Percentiles rank a stretch among this genome's conserved stretches.
phyloP scores from a whole-genome alignment of 2,329 filamentous ascomycete species.

The Pleoardoris graminearum region DNA sequence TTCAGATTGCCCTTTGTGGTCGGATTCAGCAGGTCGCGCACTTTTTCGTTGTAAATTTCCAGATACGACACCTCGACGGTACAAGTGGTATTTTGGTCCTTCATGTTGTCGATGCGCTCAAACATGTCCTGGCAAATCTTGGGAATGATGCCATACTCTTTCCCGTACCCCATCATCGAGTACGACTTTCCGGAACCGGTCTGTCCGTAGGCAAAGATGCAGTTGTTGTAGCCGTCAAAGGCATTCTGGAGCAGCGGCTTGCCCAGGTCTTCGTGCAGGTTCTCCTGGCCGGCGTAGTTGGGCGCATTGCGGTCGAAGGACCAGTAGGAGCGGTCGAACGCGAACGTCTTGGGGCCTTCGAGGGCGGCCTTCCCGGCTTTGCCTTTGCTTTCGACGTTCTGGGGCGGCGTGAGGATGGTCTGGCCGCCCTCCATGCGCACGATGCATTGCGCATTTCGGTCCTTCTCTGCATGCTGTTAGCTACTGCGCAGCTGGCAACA shows the following conservation, averaged over 20 bases:
- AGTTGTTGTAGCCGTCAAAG: slow-evolving; percentile 98
- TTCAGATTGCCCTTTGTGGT: slow-evolving; percentile 95
- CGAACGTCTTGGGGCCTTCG: slow-evolving; percentile 79
- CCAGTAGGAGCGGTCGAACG: slow-evolving; percentile 98
- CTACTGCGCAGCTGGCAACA: neutral
- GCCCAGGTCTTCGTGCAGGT: slow-evolving; percentile 86
- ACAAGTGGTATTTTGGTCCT: slow-evolving; percentile 79
- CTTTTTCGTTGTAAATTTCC: slow-evolving; percentile 98
- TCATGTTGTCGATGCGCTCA: slow-evolving; percentile 72
- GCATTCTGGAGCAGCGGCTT: slow-evolving; percentile 94
- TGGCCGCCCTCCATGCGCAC: slow-evolving; percentile 95
- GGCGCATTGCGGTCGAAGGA: slow-evolving; percentile 83
- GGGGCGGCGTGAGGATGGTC: slow-evolving; percentile 80
- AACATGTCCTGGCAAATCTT: slow-evolving; percentile 99
- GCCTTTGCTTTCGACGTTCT: slow-evolving; percentile 56
- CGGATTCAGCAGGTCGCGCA: slow-evolving; percentile 92
- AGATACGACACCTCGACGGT: slow-evolving; percentile 98
- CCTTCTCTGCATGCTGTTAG: slow-evolving; percentile 68
- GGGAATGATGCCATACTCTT: slow-evolving; percentile 93
- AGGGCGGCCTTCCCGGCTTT: slow-evolving; percentile 67
- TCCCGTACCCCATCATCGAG: slow-evolving; percentile 99
- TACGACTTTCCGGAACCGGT: slow-evolving; percentile 99
- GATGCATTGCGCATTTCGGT: slow-evolving; percentile 92
- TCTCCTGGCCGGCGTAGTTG: slow-evolving; percentile 86
- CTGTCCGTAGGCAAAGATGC: slow-evolving; percentile 98